A percentile compares a stretch with the other conserved stretches of the same genome.
These are phyloP conservation scores for Cubamyces sp. DNA, from an alignment of 768 basidiomycete species.

Conservation along the genomic window DNA sequence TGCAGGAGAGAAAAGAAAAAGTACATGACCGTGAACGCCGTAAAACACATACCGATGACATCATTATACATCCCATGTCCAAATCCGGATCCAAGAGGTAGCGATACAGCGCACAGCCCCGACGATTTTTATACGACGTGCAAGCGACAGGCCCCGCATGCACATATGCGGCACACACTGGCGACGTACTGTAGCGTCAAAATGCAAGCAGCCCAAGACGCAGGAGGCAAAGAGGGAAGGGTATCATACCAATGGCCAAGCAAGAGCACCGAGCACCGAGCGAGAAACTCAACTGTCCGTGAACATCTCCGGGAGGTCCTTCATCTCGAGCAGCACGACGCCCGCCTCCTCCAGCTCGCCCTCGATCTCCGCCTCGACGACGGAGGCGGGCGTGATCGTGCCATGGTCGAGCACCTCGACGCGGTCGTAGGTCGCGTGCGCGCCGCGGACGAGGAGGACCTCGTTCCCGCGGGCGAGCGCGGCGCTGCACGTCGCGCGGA, in stretches of 20 bases:
- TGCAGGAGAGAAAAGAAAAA: too few relatives aligned
- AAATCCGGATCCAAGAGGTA: not conserved
- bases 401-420: constrained; percentile 64
- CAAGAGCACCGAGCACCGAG: too few relatives aligned
- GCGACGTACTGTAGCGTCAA: too few relatives aligned
- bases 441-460: constrained; percentile 63
- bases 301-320: constrained; percentile 62
- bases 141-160: too few relatives aligned
- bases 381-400: constrained; percentile 45
- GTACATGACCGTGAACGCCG: too few relatives aligned
- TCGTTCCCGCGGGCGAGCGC: constrained; percentile 67
- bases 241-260: too few relatives aligned
- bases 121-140: too few relatives aligned
- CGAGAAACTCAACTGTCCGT: constrained; percentile 57
- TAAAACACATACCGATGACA: too few relatives aligned
- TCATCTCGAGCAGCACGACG: constrained; percentile 67
- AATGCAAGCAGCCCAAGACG: too few relatives aligned
- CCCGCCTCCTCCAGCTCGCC: constrained; percentile 71
- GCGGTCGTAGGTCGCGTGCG: constrained; percentile 71
- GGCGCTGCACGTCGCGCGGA: constrained; percentile 56
- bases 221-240: too few relatives aligned
- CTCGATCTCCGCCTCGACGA: constrained; percentile 64
- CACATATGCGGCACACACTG: too few relatives aligned
- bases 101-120: too few relatives aligned
- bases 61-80: not conserved